These are phyloP conservation scores for Pyricularia sp. DNA, from an alignment of 2,329 filamentous ascomycete genomes.

Conservation along the genomic window DNA sequence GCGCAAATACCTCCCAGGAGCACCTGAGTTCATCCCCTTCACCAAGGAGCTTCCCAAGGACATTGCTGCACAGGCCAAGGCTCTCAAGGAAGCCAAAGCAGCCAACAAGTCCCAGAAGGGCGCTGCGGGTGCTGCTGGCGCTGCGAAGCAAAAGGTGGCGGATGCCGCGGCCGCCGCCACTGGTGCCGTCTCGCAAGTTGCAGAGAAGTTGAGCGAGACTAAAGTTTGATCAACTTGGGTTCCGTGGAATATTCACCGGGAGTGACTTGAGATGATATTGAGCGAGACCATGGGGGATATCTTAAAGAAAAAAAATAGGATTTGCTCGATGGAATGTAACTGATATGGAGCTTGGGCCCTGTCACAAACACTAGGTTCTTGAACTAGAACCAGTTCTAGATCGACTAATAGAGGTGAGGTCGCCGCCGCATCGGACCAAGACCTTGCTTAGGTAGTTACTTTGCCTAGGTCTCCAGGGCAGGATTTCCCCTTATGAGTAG, in stretches of 20 bases:
- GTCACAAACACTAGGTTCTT: not conserved
- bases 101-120: constrained; percentile 1
- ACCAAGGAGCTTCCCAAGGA: constrained; percentile 79
- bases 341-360: not conserved
- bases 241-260: constrained; percentile 6
- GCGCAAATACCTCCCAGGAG: constrained; percentile 81
- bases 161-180: constrained; percentile 10
- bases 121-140: constrained; percentile 7
- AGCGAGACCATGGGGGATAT: not conserved
- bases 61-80: constrained; percentile 34
- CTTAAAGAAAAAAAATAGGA: not conserved
- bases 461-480: not conserved
- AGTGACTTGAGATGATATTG: not conserved
- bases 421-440: not conserved
- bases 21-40: constrained; percentile 83
- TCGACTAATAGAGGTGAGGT: not conserved
- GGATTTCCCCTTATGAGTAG: not conserved
- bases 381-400: not conserved
- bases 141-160: constrained; percentile 14
- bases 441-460: not conserved
- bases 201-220: constrained; percentile 18
- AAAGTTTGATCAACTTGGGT: constrained; percentile 12
- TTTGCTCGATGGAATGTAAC: not conserved
- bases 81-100: constrained; percentile 17
- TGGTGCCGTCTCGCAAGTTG: constrained; percentile 14